phyloP scores from a whole-genome alignment of 1,284 basidiomycete species.

The Apiotrichum porosum region DNA sequence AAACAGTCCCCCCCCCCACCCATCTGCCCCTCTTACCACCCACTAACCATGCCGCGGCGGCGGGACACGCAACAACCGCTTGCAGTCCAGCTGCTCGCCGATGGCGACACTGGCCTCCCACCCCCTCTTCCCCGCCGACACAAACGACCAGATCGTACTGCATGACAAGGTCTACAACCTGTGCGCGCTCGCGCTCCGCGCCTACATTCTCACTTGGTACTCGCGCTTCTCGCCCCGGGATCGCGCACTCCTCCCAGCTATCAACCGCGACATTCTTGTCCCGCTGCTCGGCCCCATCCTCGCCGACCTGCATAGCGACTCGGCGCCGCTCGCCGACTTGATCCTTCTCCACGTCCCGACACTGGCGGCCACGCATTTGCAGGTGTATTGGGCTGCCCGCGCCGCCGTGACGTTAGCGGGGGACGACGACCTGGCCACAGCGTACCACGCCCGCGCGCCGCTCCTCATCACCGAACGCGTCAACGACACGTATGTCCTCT shows the following conservation, averaged over 20 bases:
- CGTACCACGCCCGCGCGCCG: constrained; percentile 37
- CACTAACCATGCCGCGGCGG: neutral
- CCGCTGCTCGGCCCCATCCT: constrained; percentile 27
- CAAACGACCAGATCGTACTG: constrained; percentile 1
- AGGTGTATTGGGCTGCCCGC: constrained; percentile 24
- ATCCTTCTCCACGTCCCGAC: constrained; percentile 30
- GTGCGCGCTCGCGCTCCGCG: constrained; percentile 21
- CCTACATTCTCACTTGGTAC: constrained; percentile 41
- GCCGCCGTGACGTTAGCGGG: constrained; percentile 1
- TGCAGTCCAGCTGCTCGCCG: constrained; percentile 9
- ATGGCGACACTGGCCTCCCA: neutral
- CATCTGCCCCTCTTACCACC: no score
- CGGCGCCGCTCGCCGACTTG: constrained; percentile 13
- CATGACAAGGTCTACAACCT: constrained; percentile 15
- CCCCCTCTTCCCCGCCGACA: constrained; percentile 2
- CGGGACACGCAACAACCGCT: constrained; percentile 7
- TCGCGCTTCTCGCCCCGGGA: constrained; percentile 35
- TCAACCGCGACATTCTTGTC: constrained; percentile 9
- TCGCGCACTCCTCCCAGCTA: constrained; percentile 13
- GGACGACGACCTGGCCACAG: constrained; percentile 5
- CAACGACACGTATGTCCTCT: constrained; percentile 18
- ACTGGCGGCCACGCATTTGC: constrained; percentile 24
- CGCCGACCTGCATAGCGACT: neutral
- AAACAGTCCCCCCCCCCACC: no score
- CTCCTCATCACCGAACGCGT: constrained; percentile 6